Percentiles rank a stretch among this genome's conserved stretches.
These are phyloP conservation scores for Trypethelium eluteriae DNA, from an alignment of 495 filamentous ascomycete genomes.

Conservation along the genomic window DNA sequence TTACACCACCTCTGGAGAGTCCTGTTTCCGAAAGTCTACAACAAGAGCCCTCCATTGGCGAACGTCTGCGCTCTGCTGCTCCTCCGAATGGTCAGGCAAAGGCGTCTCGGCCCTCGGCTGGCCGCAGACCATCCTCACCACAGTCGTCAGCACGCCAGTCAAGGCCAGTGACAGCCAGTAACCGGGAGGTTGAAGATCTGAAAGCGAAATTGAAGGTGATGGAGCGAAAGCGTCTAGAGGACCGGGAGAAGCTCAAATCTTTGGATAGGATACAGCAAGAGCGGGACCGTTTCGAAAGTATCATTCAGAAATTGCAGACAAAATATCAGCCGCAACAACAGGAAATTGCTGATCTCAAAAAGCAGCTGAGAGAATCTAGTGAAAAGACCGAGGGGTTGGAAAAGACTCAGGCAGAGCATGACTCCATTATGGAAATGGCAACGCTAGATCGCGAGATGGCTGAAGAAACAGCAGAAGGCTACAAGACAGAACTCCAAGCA, in stretches of 20 bases:
- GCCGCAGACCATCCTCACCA: conserved; percentile 16
- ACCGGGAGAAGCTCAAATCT: conserved; percentile 76
- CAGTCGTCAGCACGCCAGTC: conserved; percentile 19
- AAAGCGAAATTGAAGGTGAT: conserved; percentile 33
- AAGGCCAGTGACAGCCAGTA: conserved; percentile 34
- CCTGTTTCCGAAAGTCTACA: background rate
- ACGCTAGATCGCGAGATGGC: conserved; percentile 92
- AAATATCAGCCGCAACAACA: conserved; percentile 84
- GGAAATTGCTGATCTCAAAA: conserved; percentile 67
- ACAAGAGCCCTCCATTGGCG: background rate
- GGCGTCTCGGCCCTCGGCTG: background rate
- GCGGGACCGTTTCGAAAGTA: conserved; percentile 74
- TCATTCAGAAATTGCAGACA: conserved; percentile 84
- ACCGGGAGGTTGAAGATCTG: conserved; percentile 47
- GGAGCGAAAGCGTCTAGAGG: conserved; percentile 52
- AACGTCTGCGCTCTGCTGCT: background rate
- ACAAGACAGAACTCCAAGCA: conserved; percentile 72
- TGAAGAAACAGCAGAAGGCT: conserved; percentile 77
- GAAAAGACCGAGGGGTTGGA: conserved; percentile 60
- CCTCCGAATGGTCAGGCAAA: background rate
- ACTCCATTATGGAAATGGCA: conserved; percentile 76
- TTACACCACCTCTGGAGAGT: background rate
- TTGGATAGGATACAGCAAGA: conserved; percentile 72
- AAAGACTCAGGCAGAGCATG: conserved; percentile 69
- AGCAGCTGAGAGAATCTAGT: conserved; percentile 69